These are phyloP conservation scores for Phytophthora melonis DNA, from an alignment of 352 stramenopile genomes.

Conservation along the genomic window DNA sequence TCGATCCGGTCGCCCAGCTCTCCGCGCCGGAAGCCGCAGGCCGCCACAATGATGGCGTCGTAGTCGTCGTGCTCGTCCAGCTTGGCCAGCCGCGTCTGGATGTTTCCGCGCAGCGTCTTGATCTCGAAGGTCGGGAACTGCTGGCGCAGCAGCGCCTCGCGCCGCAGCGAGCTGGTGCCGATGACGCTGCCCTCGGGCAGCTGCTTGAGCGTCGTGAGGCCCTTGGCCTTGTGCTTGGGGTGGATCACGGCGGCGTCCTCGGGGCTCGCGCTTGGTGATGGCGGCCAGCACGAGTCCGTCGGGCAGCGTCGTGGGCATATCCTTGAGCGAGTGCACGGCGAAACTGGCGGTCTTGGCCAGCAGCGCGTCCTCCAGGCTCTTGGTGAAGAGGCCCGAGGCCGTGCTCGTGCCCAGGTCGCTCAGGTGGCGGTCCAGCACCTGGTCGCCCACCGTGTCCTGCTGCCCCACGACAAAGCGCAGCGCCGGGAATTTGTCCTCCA, in stretches of 20 bases:
- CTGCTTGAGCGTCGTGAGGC: conserved; percentile 56
- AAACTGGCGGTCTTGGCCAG: conserved; percentile 72
- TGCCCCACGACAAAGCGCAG: conserved; percentile 83
- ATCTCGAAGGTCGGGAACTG: conserved; percentile 80
- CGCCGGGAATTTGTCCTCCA: conserved; percentile 71
- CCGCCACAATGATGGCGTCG: conserved; percentile 89
- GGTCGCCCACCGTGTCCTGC: conserved; percentile 85
- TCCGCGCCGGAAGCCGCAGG: conserved; percentile 82
- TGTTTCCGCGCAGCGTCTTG: conserved; percentile 89
- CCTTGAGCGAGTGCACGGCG: conserved; percentile 91
- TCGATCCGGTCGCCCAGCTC: conserved; percentile 79
- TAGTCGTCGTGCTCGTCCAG: conserved; percentile 87
- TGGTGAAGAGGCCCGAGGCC: conserved; percentile 87
- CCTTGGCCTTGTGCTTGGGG: conserved; percentile 83
- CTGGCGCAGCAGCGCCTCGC: conserved; percentile 78
- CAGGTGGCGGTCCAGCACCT: conserved; percentile 80
- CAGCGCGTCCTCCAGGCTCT: conserved; percentile 88
- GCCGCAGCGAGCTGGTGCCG: conserved; percentile 85
- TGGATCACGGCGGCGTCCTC: conserved; percentile 87
- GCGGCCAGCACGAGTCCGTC: conserved; percentile 79
- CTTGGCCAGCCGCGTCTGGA: conserved; percentile 89
- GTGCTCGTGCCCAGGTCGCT: conserved; percentile 79
- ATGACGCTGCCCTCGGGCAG: conserved; percentile 79
- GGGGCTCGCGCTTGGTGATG: conserved; percentile 84
- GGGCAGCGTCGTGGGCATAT: conserved; percentile 89